These are phyloP conservation scores for Uronychia setigera DNA, from an alignment of 73 alveolate species.

Conservation along the genomic window DNA sequence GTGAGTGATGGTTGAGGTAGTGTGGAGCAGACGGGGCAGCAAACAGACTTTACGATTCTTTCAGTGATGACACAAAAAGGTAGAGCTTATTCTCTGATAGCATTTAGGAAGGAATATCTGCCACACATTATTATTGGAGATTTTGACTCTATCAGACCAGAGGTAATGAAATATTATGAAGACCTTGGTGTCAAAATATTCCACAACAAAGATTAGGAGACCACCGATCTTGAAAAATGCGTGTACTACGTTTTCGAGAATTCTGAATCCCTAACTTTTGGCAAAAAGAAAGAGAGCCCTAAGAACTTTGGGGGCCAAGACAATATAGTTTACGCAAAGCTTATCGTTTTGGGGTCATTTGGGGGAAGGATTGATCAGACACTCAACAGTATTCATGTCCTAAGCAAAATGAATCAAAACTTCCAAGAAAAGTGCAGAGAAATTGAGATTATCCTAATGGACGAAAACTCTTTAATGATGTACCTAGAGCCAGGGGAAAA, in stretches of 20 bases:
- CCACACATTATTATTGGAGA: neutral
- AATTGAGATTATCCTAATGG: neutral
- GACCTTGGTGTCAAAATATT: neutral
- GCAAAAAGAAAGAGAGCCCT: neutral
- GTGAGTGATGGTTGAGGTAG: no score
- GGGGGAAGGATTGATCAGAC: neutral
- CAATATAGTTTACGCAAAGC: neutral
- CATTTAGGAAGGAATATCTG: neutral
- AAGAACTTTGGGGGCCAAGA: neutral
- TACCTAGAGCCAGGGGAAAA: neutral
- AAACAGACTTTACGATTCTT: neutral
- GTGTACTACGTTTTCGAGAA: constrained; percentile 1
- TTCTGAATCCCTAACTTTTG: neutral
- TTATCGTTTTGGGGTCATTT: neutral
- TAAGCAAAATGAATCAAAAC: neutral
- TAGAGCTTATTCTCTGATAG: neutral
- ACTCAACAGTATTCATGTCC: neutral
- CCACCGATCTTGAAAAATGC: neutral
- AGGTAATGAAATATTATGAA: neutral
- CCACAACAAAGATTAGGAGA: neutral
- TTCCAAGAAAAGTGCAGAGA: neutral
- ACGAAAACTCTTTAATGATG: neutral
- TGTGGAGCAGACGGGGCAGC: constrained; percentile 1
- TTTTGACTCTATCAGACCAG: neutral
- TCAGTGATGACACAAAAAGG: neutral